A percentile compares a stretch with the other conserved stretches of the same genome.
phyloP scores from a whole-genome alignment of 768 basidiomycete genomes.

The Mycena latifolia region DNA sequence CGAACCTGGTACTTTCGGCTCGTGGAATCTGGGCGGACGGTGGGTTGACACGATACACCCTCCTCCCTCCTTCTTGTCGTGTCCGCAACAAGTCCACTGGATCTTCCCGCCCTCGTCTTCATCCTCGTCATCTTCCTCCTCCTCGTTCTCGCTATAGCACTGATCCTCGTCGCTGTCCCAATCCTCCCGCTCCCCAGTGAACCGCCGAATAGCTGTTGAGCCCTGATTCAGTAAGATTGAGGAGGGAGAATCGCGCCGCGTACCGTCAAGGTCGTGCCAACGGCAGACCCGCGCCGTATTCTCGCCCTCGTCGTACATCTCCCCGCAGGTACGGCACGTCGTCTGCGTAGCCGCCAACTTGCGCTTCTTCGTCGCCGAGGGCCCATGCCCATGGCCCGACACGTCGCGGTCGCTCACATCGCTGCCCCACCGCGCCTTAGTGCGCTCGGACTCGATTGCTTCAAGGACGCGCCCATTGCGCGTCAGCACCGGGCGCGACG shows the following conservation, averaged over 20 bases:
- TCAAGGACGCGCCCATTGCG: neutral
- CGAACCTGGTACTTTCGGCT: slow-evolving; percentile 8
- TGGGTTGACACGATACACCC: slow-evolving; percentile 11
- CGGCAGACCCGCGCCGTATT: slow-evolving; percentile 7
- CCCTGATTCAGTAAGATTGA: no score
- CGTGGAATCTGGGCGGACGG: neutral
- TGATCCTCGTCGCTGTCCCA: slow-evolving; percentile 4
- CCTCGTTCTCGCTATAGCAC: slow-evolving; percentile 3
- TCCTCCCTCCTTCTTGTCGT: slow-evolving; percentile 1
- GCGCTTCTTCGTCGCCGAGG: slow-evolving; percentile 21
- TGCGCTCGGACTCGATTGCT: neutral
- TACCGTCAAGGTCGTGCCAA: slow-evolving; percentile 23
- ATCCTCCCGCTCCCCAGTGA: slow-evolving; percentile 5
- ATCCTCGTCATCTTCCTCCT: neutral
- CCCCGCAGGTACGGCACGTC: slow-evolving; percentile 4
- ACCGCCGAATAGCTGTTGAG: neutral
- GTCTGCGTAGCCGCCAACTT: neutral
- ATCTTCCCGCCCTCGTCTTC: slow-evolving; percentile 2
- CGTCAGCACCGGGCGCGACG: neutral
- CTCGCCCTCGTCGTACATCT: slow-evolving; percentile 5
- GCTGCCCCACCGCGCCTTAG: neutral
- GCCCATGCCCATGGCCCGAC: no score
- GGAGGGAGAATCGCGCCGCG: neutral
- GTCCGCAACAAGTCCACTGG: slow-evolving; percentile 23
- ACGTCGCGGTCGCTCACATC: neutral